phyloP scores from a whole-genome alignment of 495 filamentous ascomycete genomes.

The Baudoinia panamericana region DNA sequence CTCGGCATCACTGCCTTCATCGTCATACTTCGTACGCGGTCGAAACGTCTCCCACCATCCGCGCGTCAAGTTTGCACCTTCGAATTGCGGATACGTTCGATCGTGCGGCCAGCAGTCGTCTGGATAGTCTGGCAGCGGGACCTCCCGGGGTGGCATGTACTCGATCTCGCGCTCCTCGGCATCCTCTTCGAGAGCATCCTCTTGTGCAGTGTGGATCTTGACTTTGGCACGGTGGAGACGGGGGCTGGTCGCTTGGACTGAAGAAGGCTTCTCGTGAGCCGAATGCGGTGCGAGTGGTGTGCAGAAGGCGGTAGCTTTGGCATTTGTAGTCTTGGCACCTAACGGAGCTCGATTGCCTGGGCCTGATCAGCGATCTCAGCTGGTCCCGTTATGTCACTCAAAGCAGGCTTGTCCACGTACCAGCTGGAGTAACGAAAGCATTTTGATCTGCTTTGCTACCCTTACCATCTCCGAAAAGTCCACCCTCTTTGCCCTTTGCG shows the following conservation, averaged over 20 bases:
- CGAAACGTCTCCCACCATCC: conserved; percentile 54
- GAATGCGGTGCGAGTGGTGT: conserved; percentile 43
- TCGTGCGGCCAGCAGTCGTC: conserved; percentile 51
- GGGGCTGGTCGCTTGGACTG: conserved; percentile 35
- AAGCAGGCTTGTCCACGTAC: conserved; percentile 34
- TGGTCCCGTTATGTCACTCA: not conserved
- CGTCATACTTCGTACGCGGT: conserved; percentile 48
- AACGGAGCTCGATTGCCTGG: conserved; percentile 65
- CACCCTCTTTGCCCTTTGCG: conserved; percentile 48
- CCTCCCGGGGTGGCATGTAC: conserved; percentile 51
- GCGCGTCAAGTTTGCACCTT: conserved; percentile 51
- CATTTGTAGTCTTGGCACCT: conserved; percentile 92
- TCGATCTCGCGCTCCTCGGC: conserved; percentile 59
- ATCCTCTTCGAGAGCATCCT: conserved; percentile 32
- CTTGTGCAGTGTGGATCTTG: conserved; percentile 34
- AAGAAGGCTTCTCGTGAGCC: conserved; percentile 32
- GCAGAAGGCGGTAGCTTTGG: conserved; percentile 60
- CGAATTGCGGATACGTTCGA: conserved; percentile 34
- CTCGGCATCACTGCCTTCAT: conserved; percentile 46
- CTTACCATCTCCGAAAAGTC: conserved; percentile 27
- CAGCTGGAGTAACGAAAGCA: conserved; percentile 71
- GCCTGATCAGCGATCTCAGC: conserved; percentile 1
- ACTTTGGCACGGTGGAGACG: conserved; percentile 36
- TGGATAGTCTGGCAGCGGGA: conserved; percentile 39
- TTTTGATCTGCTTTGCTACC: conserved; percentile 40